phyloP scores from a whole-genome alignment of 331 rosid genomes.

The Dryas integrifolia region DNA sequence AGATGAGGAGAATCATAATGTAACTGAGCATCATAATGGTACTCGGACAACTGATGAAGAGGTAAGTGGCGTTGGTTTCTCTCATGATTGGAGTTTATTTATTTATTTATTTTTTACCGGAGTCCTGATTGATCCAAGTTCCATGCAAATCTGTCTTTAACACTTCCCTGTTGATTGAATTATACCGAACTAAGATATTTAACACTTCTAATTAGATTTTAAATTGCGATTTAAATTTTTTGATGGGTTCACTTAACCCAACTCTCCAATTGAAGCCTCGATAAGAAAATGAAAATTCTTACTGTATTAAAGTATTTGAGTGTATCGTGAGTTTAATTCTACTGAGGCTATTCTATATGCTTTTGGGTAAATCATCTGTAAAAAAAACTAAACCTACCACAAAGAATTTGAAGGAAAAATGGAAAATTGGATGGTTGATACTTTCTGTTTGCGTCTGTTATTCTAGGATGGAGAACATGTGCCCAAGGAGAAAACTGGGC shows the following conservation, averaged over 20 bases:
- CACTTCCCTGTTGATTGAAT: not conserved
- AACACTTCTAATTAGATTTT: no score
- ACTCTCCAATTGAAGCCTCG: not conserved
- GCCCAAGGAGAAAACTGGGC: conserved; percentile 67
- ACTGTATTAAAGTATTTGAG: not conserved
- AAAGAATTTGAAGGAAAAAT: not conserved
- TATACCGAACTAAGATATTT: not conserved
- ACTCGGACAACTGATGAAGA: conserved; percentile 53
- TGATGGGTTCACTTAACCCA: no score
- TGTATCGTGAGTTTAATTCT: not conserved
- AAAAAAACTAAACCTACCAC: not conserved
- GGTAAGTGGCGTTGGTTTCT: conserved; percentile 33
- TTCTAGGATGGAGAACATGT: conserved; percentile 60
- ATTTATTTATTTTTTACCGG: not conserved
- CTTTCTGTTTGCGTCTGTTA: conserved; percentile 19
- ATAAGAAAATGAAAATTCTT: not conserved
- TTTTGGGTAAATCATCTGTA: no score
- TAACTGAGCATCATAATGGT: conserved; percentile 59
- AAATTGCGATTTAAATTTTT: no score
- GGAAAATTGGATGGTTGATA: not conserved
- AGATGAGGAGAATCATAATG: conserved; percentile 57
- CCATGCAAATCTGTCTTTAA: not conserved
- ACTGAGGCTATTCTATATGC: no score
- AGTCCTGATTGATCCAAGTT: not conserved
- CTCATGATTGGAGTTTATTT: not conserved